Evolutionary conservation across 805 yeast genomes (phyloP).

Genomic region (Candida chilensis): DNA sequence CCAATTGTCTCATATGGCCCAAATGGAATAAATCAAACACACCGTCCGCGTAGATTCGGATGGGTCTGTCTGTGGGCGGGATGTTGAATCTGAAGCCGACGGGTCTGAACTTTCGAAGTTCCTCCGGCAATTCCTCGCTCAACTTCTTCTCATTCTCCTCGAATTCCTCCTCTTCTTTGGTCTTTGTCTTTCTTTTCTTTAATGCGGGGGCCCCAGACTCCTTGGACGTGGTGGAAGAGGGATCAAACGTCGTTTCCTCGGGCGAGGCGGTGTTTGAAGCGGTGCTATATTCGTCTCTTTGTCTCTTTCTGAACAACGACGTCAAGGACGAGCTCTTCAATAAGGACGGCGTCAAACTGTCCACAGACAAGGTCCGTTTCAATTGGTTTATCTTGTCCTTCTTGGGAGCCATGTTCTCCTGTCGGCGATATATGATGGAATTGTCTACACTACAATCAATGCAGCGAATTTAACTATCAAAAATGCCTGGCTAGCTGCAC

Average conservation of each 20-base stretch:
- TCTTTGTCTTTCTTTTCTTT: slow-evolving; percentile 2
- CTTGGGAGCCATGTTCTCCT: not conserved
- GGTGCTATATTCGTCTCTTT: slow-evolving; percentile 3
- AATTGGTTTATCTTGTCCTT: not conserved
- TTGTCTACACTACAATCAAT: too few species aligned
- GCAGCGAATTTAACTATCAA: too few species aligned
- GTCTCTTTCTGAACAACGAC: slow-evolving; percentile 7
- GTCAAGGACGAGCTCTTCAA: slow-evolving; percentile 6
- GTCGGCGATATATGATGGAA: too few species aligned
- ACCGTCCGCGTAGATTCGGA: slow-evolving; percentile 96
- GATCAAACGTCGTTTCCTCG: slow-evolving; percentile 1
- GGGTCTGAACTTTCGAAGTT: slow-evolving; percentile 72
- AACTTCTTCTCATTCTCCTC: slow-evolving; percentile 45
- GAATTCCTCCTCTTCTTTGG: slow-evolving; percentile 9
- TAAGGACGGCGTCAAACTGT: slow-evolving; percentile 1
- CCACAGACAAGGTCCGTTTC: slow-evolving; percentile 2
- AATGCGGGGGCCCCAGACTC: not conserved
- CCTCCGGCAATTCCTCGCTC: slow-evolving; percentile 59
- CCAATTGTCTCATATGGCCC: slow-evolving; percentile 97
- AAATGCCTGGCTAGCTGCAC: too few species aligned
- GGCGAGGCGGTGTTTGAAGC: slow-evolving; percentile 2
- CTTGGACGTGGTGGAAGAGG: not conserved
- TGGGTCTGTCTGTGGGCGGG: slow-evolving; percentile 81
- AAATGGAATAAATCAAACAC: slow-evolving; percentile 93
- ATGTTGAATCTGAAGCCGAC: slow-evolving; percentile 66